Base-by-base conservation (phyloP, 805 yeast species). In the Jamesozyma jinghongensis region DNA sequence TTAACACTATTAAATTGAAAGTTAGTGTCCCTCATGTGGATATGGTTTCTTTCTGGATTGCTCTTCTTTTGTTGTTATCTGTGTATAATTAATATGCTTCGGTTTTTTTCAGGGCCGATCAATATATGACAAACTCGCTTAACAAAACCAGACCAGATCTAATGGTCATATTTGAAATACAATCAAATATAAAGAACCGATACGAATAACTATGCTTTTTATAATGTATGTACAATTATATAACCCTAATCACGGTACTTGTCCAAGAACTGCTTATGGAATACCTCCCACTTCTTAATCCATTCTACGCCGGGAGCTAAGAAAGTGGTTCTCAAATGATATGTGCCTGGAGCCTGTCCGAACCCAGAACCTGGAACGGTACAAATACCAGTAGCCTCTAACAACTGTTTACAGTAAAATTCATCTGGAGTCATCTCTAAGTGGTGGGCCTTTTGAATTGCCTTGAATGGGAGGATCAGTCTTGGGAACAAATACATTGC, bases 361-460 rank as follows among this genome's bases (percentile, higher is more conserved):
- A 92, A 92, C 0, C 99, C 99, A 27, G 86, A 78, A 32, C 98
- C 99, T 25, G 99, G 97, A 47, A 92, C 94, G 34, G 94, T 85
- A 65, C 99, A 92, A 45, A 92, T 86, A 52, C 99, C 99, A 5
- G 98, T 87, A 36, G 67, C 62, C 49, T 90, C 90, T 50, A 92
- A 71, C 44, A 92, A 69, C 51, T 81, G 81, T 58, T 81, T 70
- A 63, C 97, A 88, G 68, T 92, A 92, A 48, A 83, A 77, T 60
- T 84, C 96, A 61, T 92, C 98, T 17, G 94, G 81, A 34, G 73
- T 67, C 53, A 76, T 57, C 19, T 75, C 77, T 25, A 59, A 55
- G 41, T 70, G 67, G 40, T 69, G 66, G 27, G 97, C 94, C 33
- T 69, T 70, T 20, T 68, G 68, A 37, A 76, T 67, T 12, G 86